Evolutionary conservation across 2,329 filamentous ascomycete genomes (phyloP).

Genomic region (Trichoderma guizhouense): DNA sequence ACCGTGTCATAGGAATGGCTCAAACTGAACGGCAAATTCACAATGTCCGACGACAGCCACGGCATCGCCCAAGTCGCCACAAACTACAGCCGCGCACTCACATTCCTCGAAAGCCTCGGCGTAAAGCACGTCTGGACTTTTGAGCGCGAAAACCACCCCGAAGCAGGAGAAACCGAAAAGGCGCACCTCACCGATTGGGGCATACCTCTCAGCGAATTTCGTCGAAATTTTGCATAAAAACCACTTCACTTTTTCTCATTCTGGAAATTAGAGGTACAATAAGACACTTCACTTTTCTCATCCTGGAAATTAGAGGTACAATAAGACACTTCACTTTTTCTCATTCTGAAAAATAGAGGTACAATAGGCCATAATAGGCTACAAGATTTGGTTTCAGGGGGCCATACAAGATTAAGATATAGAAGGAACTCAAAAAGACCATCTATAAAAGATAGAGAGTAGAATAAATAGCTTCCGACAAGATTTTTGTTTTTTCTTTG

Average conservation of each 20-base stretch:
- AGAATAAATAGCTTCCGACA: slow-evolving; percentile 10
- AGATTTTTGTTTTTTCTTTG: slow-evolving; percentile 2
- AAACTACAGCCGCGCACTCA: slow-evolving; percentile 70
- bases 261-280: not conserved
- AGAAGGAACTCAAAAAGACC: not conserved
- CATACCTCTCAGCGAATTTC: slow-evolving; percentile 42
- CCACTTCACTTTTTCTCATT: not conserved
- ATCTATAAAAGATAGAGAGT: slow-evolving; percentile 5
- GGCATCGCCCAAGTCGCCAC: slow-evolving; percentile 82
- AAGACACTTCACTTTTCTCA: not conserved
- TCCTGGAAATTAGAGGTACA: not conserved
- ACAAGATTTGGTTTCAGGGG: not conserved
- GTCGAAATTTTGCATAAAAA: slow-evolving; percentile 27
- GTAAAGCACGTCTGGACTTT: slow-evolving; percentile 62
- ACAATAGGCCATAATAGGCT: not conserved
- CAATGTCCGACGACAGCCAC: slow-evolving; percentile 93
- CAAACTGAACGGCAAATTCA: slow-evolving; percentile 72
- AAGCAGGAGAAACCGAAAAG: slow-evolving; percentile 30
- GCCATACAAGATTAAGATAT: not conserved
- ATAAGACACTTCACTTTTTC: not conserved
- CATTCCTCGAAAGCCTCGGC: slow-evolving; percentile 65
- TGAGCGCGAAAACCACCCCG: slow-evolving; percentile 35
- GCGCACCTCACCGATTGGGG: slow-evolving; percentile 41
- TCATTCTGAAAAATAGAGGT: not conserved
- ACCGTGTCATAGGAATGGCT: slow-evolving; percentile 61